Evolutionary conservation across 768 basidiomycete genomes (phyloP).

Genomic region (Omphalotus guepiniiformis): DNA sequence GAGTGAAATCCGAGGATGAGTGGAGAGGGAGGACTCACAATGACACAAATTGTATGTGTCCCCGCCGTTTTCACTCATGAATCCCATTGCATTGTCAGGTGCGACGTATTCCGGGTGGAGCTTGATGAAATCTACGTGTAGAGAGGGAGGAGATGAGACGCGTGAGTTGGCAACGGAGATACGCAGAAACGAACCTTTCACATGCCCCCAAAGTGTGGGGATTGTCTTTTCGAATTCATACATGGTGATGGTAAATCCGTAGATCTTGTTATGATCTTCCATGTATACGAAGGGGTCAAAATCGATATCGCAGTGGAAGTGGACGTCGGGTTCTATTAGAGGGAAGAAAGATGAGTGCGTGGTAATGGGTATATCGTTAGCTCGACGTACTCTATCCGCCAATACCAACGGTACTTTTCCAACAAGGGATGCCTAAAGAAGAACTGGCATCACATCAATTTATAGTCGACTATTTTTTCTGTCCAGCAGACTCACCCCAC

Average conservation of each 20-base stretch:
- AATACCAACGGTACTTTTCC: slow-evolving; percentile 72
- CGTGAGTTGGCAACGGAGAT: not conserved
- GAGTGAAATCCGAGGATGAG: not conserved
- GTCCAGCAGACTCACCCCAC: slow-evolving; percentile 47
- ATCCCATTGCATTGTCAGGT: slow-evolving; percentile 56
- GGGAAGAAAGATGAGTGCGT: slow-evolving; percentile 24
- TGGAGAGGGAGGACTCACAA: slow-evolving; percentile 6
- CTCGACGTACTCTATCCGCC: slow-evolving; percentile 35
- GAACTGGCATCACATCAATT: slow-evolving; percentile 39
- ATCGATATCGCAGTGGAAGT: slow-evolving; percentile 69
- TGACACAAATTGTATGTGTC: slow-evolving; percentile 63
- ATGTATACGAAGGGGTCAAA: slow-evolving; percentile 73
- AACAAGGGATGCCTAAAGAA: slow-evolving; percentile 73
- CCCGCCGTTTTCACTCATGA: slow-evolving; percentile 56
- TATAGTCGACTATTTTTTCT: too few relatives aligned
- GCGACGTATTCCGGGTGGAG: slow-evolving; percentile 53
- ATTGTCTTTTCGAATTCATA: slow-evolving; percentile 79
- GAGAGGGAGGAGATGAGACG: not conserved
- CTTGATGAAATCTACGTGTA: slow-evolving; percentile 45
- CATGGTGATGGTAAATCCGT: slow-evolving; percentile 74
- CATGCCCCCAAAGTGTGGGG: slow-evolving; percentile 68
- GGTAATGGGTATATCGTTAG: slow-evolving; percentile 6
- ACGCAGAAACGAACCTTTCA: slow-evolving; percentile 46
- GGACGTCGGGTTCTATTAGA: slow-evolving; percentile 63
- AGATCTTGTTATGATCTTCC: slow-evolving; percentile 67